Evolutionary conservation across 495 filamentous ascomycete genomes (phyloP), one percentile per base, ranked within the genome.

Genomic region (Bacidia rubella): DNA sequence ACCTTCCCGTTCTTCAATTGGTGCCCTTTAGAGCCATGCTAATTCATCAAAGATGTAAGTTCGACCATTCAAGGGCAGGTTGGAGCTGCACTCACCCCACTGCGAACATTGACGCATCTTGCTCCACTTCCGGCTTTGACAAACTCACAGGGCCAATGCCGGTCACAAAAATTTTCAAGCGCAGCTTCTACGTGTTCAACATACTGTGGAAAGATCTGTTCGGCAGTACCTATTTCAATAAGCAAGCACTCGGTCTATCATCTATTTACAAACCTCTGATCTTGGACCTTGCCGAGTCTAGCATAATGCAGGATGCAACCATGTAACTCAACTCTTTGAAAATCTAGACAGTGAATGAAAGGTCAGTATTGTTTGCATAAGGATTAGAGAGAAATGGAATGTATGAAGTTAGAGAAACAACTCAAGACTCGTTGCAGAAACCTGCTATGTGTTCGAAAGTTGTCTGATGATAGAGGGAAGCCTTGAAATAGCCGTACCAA

Each of bases 271-370:
- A 59, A 70, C 68, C 71, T 43, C 57, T 60, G n/a, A 67, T 56
- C 10, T 61, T 59, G 21, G 73, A 66, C n/a, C 75, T 64, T 1
- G 66, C 70, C 23, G 62, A 71, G 41, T 77, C n/a, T n/a, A 79
- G 64, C 63, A 77, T 69, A 24, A 79, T 70, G 48, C 74, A 77
- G 2, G 72, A 77, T 5, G 70, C 72, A 41, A 77, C 71, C 70
- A 75, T 74, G 9, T 64, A 62, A n/a, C 72, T 70, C 10, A 78
- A 61, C n/a, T n/a, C n/a, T n/a, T n/a, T n/a, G n/a, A n/a, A n/a
- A n/a, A n/a, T n/a, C n/a, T n/a, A n/a, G n/a, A n/a, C n/a, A n/a
- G n/a, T n/a, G n/a, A n/a, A n/a, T n/a, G n/a, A n/a, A n/a, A n/a
- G n/a, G n/a, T n/a, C n/a, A n/a, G n/a, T n/a, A n/a, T n/a, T n/a